Evolutionary conservation across 176 grass and related monocot genomes (phyloP), one percentile per base, ranked within the genome.

Genomic region (Bonia amplexicaulis): DNA sequence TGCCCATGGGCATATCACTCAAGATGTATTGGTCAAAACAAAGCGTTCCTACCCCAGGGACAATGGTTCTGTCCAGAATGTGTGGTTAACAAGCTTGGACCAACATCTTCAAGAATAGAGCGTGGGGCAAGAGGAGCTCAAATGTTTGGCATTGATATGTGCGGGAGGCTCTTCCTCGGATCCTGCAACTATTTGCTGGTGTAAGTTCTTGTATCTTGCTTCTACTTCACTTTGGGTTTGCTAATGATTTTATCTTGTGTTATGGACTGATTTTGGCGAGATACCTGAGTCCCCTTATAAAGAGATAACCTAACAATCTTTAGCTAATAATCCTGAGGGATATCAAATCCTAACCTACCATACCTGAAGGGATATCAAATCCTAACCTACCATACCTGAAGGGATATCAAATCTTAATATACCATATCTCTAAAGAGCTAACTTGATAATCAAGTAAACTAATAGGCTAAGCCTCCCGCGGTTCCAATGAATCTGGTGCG

Each of bases 1-100:
- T 99, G 96, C 71, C 93, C 93, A 29, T 95, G 89, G 69, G 96
- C 96, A 71, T 99, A 99, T 81, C 96, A 99, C 88, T 99, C 93
- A 35, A 94, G 96, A 92, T 99, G 96, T 79, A 96, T 99, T 76
- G 91, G 96, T 74, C 93, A 86, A 11, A 96, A 86, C 79, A 99
- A 95, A 89, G 89, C 93, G 11, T 92, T 69, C 76, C 89, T 99
- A 58, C 96, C 96, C 31, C 72, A 90, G 65, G 91, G 90, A 29
- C 53, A 67, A 5, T 99, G 96, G 96, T 99, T 94, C 82, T 99
- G 96, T 80, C 93, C 93, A 90, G 96, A 99, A 81, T 99, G 96
- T 45, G 72, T 79, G 51, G 87, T 96, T 86, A 81, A 94, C 80
- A 99, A 91, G 69, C 91, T 93, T 85, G 91, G 91, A 13, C 80